A percentile compares a stretch with the other conserved stretches of the same genome.
phyloP scores from a whole-genome alignment of 768 basidiomycete species.

The Termitomyces sp. region DNA sequence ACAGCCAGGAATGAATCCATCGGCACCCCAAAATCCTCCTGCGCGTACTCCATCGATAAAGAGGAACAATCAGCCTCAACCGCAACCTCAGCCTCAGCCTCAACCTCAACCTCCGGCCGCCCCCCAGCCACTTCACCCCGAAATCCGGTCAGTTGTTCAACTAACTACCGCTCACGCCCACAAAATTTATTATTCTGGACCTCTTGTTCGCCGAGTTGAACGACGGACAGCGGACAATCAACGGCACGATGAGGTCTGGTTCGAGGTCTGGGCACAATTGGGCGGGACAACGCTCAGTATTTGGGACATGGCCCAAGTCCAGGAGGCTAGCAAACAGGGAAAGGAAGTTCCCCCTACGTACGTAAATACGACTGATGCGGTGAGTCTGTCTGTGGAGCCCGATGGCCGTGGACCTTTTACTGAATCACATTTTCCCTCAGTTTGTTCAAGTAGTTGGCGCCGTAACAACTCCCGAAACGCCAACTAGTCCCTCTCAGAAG shows the following conservation, averaged over 20 bases:
- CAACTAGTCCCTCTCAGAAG: constrained; percentile 46
- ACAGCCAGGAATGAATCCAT: constrained; percentile 3
- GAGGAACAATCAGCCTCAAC: constrained; percentile 2
- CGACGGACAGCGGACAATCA: constrained; percentile 69
- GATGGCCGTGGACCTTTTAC: neutral
- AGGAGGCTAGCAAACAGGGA: constrained; percentile 77
- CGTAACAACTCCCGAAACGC: constrained; percentile 57
- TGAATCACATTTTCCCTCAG: constrained; percentile 29
- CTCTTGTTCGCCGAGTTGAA: constrained; percentile 72
- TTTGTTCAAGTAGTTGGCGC: constrained; percentile 79
- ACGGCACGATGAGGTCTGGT: constrained; percentile 74
- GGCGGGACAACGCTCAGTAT: constrained; percentile 86
- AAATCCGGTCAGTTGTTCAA: constrained; percentile 77
- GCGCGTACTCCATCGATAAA: constrained; percentile 5
- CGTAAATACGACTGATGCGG: constrained; percentile 85
- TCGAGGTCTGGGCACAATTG: constrained; percentile 85
- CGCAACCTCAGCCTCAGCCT: constrained; percentile 16
- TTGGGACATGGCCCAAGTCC: constrained; percentile 89
- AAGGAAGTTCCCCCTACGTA: constrained; percentile 84
- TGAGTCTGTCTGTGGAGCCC: constrained; percentile 45
- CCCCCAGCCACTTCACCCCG: constrained; percentile 61
- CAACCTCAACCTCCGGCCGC: constrained; percentile 18
- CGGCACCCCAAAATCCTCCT: neutral
- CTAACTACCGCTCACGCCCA: constrained; percentile 74
- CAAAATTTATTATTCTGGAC: constrained; percentile 87